A percentile compares a stretch with the other conserved stretches of the same genome.
Conservation (phyloP, 1,284 basidiomycete genomes). For the Chondrostereum purpureum region DNA sequence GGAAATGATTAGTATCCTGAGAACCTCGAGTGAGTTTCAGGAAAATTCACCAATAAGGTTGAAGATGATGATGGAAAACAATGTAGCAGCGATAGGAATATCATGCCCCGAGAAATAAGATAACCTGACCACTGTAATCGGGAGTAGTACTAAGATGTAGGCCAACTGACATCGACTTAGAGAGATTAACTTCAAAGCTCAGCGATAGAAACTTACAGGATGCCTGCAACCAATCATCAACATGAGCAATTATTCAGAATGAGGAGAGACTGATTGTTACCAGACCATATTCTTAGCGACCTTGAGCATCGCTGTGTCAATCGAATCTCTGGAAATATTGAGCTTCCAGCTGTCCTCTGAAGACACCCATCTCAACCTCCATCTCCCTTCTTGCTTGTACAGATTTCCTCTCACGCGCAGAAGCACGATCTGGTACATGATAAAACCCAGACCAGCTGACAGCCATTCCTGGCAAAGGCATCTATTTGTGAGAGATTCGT, state of each 20-base stretch:
- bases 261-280: constrained; percentile 10
- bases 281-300: constrained; percentile 24
- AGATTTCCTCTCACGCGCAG: constrained; percentile 30
- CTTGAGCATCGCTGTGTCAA: constrained; percentile 22
- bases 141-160: constrained; percentile 27
- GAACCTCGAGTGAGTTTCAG: neutral
- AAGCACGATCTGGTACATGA: constrained; percentile 25
- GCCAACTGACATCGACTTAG: constrained; percentile 24
- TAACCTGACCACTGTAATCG: constrained; percentile 28
- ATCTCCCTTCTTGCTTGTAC: constrained; percentile 17
- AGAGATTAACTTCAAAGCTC: too few species aligned
- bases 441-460: constrained; percentile 23
- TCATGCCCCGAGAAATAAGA: constrained; percentile 21
- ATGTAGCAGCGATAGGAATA: constrained; percentile 25
- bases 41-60: constrained; percentile 25
- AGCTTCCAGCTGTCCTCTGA: constrained; percentile 21
- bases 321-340: constrained; percentile 19
- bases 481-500: neutral
- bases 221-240: too few species aligned
- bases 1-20: neutral
- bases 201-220: too few species aligned
- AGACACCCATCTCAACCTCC: constrained; percentile 21
- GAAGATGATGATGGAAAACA: constrained; percentile 25
- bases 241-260: neutral
- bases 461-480: constrained; percentile 28